Base-by-base conservation (phyloP, 306 rosid species). In the Biancaea sappan region DNA sequence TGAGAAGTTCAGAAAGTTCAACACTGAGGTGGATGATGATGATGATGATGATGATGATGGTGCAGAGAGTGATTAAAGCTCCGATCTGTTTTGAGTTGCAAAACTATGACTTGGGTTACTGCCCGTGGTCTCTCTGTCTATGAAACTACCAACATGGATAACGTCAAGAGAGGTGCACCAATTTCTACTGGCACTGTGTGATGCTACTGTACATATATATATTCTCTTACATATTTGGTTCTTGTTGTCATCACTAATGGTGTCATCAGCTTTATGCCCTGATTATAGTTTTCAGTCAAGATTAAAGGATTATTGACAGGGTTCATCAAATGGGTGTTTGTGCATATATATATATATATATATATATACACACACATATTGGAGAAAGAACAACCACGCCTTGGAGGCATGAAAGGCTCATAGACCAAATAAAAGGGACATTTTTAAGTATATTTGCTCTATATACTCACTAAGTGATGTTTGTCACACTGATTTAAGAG, bases 21-120 rank as follows among this genome's bases (percentile, higher is more conserved):
- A 70, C 66, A 4, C 19, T 12, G 89, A 86, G 24, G 79, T 79
- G 13, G 98, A 88, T 76, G n/a, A n/a, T n/a, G n/a, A n/a, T n/a
- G n/a, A n/a, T n/a, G n/a, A n/a, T n/a, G 91, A 60, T 32, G 66
- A 40, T 40, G 46, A 60, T 60, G 66, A 90, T 38, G 95, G 96
- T 43, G 98, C 80, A 40, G 99, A 94, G 2, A 90, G 98, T 80
- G 99, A 94, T 81, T 94, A 97, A 57, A 94, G 98, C 63, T 94
- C 99, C 51, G 99, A 94, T 82, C 86, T 94, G 65, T n/a, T 94
- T 94, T 75, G 99, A 94, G 75, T 74, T 94, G 83, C 99, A 90
- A 75, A 94, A 87, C 86, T 94, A 87, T 88, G 98, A 94, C 66
- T 79, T 92, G 87, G 91, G 96, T 22, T 85, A 70, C 77, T 88